Evolutionary conservation across 768 basidiomycete species (phyloP), one percentile per base, ranked within the genome.

Genomic region (Trametes sanguinea): DNA sequence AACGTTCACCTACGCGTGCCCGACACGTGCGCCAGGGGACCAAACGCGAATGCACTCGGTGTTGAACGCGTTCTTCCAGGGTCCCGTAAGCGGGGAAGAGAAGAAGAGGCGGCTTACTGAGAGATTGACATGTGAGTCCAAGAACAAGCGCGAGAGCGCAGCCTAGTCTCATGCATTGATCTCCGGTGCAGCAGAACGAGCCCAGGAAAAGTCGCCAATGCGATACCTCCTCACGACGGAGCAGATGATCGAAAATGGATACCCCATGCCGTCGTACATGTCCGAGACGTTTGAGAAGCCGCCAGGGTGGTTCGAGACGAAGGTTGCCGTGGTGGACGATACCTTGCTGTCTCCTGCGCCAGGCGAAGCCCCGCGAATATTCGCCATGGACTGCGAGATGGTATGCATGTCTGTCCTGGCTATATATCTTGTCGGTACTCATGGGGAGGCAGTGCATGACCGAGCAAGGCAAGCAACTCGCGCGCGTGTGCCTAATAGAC

Each of bases 371-470:
- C 47, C 82, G 4, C 80, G 77, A 61, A 83, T 96, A 29, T 87
- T 91, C 57, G 92, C 93, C 0, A 83, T 99, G 50, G 96, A 99
- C 79, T 98, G 96, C 73, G 96, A 98, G 74, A 98, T 98, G 96
- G 95, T 93, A 62, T 55, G 84, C 22, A 22, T n/a, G 4, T 69
- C 9, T 16, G n/a, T 17, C 4, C 35, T 4, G 17, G 17, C 51
- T 48, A 5, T 17, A 17, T 22, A 7, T 13, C 14, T 57, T 57
- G 2, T 51, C 14, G 17, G 22, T 37, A 48, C 47, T 43, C 56
- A 32, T 44, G 0, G 46, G 22, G 37, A 35, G 39, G 1, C 65
- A 97, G 95, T 96, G 95, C 71, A 66, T 89, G 73, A 95, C 95
- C 1, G 89, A 89, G 69, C 90, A 91, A 57, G 95, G 95, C 8